These are phyloP conservation scores for Citrus reticulata DNA, from an alignment of 345 rosid species.

Conservation along the genomic window DNA sequence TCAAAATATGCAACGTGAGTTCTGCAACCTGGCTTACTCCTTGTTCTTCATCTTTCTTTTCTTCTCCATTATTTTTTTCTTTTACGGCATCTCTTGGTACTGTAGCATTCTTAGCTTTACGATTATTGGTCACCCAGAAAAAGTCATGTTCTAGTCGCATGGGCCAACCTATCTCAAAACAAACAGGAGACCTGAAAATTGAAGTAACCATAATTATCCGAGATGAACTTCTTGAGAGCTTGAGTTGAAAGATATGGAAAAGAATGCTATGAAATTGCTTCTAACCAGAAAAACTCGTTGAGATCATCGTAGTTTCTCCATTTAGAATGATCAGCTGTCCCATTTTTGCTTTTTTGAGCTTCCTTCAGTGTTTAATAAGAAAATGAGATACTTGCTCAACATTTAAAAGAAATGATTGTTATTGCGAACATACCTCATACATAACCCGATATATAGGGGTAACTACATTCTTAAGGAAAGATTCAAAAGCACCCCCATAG, in stretches of 20 bases:
- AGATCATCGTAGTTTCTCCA: conserved; percentile 99
- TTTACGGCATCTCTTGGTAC: conserved; percentile 9
- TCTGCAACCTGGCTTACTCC: conserved; percentile 41
- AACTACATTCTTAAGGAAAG: conserved; percentile 73
- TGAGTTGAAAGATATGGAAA: neutral
- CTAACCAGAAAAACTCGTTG: conserved; percentile 91
- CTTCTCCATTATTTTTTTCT: conserved; percentile 37
- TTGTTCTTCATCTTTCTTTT: conserved; percentile 54
- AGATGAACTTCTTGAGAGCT: conserved; percentile 14
- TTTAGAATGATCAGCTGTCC: conserved; percentile 77
- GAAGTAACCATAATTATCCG: conserved; percentile 9
- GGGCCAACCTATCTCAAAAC: conserved; percentile 94
- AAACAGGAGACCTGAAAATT: conserved; percentile 74
- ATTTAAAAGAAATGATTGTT: conserved; percentile 9
- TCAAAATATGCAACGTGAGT: conserved; percentile 7
- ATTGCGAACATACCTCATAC: conserved; percentile 39
- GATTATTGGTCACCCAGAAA: conserved; percentile 39
- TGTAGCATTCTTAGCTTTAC: conserved; percentile 24
- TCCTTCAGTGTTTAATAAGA: conserved; percentile 53
- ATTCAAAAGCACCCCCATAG: conserved; percentile 60
- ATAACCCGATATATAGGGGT: conserved; percentile 78
- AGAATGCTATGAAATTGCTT: neutral
- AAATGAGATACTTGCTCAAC: conserved; percentile 14
- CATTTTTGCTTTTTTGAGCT: conserved; percentile 72
- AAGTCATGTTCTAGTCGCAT: conserved; percentile 69